Conservation (phyloP, 352 stramenopile genomes). For the Lagenidium giganteum region DNA sequence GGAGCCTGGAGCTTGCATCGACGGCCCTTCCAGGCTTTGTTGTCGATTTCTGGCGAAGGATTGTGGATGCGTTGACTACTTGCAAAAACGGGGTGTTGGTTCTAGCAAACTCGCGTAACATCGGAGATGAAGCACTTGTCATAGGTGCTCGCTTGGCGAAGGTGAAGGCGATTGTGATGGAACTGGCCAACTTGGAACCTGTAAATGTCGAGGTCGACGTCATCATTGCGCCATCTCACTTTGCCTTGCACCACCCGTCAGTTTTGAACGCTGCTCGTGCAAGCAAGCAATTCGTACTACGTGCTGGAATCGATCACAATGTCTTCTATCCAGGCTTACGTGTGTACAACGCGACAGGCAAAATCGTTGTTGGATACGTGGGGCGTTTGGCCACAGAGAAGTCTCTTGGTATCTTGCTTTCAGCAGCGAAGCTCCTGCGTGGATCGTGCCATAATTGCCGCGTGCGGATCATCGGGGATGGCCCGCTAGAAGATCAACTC, state of each 20-base stretch:
- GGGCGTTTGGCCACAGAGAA: constrained; percentile 4
- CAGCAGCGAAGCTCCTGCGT: neutral
- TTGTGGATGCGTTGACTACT: constrained; percentile 18
- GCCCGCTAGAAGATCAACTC: constrained; percentile 22
- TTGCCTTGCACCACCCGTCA: constrained; percentile 36
- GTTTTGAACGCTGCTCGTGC: constrained; percentile 19
- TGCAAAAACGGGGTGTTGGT: constrained; percentile 37
- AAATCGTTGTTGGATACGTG: constrained; percentile 16
- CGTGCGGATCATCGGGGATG: constrained; percentile 34
- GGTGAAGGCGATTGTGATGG: constrained; percentile 33
- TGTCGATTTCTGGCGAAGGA: constrained; percentile 21
- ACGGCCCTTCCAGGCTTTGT: no score
- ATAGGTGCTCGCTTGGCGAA: constrained; percentile 28
- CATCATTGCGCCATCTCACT: constrained; percentile 50
- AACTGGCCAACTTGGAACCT: constrained; percentile 45
- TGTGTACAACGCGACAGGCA: neutral
- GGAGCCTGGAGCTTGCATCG: no score
- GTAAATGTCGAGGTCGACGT: constrained; percentile 30
- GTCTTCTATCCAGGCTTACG: constrained; percentile 24
- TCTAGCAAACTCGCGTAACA: constrained; percentile 35
- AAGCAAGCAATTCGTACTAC: constrained; percentile 25
- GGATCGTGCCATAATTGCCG: constrained; percentile 1
- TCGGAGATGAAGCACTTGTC: constrained; percentile 27
- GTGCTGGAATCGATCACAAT: constrained; percentile 30
- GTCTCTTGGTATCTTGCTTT: neutral